Evolutionary conservation across 139 green algal genomes (phyloP), one percentile per base, ranked within the genome.

Genomic region (Micractinium conductrix): DNA sequence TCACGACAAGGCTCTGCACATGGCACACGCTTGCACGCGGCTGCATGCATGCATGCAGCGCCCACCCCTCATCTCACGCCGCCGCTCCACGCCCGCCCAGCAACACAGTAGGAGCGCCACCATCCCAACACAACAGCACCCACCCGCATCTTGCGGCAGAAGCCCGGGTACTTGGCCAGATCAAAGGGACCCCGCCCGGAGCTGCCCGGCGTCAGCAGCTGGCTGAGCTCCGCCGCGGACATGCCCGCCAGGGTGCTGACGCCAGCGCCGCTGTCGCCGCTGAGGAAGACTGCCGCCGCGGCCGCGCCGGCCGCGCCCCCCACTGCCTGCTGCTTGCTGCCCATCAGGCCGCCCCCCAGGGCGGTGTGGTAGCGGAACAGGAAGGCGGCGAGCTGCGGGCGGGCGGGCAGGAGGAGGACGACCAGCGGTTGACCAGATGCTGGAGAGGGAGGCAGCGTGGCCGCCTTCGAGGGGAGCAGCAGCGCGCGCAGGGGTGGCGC

Each of bases 61-160:
- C 69, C 38, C 70, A 16, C 28, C 43, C 24, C 53, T 22, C 53
- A 24, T 62, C 53, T 30, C 5, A 62, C 19, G 53, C n/a, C n/a
- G n/a, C n/a, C n/a, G n/a, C n/a, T n/a, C n/a, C 53, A 62, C 53
- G 53, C 26, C 33, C 5, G 33, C n/a, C 38, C 69, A 55, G 40
- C 53, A 14, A 62, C n/a, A n/a, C n/a, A n/a, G n/a, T n/a, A n/a
- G n/a, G n/a, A n/a, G n/a, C n/a, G 48, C 53, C 53, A 62, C 53
- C 53, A 17, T 21, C 70, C n/a, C n/a, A n/a, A n/a, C n/a, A n/a
- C n/a, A n/a, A n/a, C n/a, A n/a, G n/a, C 38, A 24, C 76, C 22
- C 30, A 82, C 76, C 76, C 76, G 76, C 76, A 82, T 82, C 40
- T 82, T 82, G 58, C 76, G 76, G 76, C 76, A 82, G 76, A 82